These are phyloP conservation scores for Solanum boliviense DNA, from an alignment of 257 asterid genomes.

Conservation along the genomic window DNA sequence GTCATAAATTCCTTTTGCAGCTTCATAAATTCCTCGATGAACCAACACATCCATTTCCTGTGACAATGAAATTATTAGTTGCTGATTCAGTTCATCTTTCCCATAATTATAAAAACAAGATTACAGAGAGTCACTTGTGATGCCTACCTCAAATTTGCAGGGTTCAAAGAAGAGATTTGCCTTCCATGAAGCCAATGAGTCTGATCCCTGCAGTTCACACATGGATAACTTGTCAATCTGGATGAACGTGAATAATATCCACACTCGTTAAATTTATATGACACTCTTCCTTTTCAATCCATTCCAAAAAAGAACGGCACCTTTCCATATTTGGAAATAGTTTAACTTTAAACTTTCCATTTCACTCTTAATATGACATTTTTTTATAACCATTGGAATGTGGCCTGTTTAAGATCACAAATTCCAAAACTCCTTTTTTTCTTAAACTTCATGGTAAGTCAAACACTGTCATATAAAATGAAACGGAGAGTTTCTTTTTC, in stretches of 20 bases:
- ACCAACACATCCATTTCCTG: constrained; percentile 71
- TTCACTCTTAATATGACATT: background rate
- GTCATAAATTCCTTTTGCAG: constrained; percentile 82
- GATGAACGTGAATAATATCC: background rate
- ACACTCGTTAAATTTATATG: background rate
- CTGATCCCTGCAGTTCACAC: constrained; percentile 58
- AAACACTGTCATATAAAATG: background rate
- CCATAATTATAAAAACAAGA: background rate
- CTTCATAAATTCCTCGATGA: constrained; percentile 90
- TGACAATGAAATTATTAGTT: background rate
- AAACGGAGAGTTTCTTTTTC: background rate
- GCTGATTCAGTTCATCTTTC: background rate
- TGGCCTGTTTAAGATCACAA: background rate
- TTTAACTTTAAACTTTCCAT: background rate
- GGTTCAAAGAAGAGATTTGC: constrained; percentile 91
- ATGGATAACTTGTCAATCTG: constrained; percentile 1
- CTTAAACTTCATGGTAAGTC: background rate
- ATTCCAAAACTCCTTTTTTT: background rate
- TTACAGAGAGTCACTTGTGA: background rate
- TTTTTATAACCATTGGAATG: background rate
- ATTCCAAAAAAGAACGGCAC: background rate
- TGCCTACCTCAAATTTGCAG: constrained; percentile 58
- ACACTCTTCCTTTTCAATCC: background rate
- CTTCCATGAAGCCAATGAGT: constrained; percentile 85
- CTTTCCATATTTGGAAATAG: background rate